These are phyloP conservation scores for Suhomyces taliae DNA, from an alignment of 1,139 yeast species.

Conservation along the genomic window DNA sequence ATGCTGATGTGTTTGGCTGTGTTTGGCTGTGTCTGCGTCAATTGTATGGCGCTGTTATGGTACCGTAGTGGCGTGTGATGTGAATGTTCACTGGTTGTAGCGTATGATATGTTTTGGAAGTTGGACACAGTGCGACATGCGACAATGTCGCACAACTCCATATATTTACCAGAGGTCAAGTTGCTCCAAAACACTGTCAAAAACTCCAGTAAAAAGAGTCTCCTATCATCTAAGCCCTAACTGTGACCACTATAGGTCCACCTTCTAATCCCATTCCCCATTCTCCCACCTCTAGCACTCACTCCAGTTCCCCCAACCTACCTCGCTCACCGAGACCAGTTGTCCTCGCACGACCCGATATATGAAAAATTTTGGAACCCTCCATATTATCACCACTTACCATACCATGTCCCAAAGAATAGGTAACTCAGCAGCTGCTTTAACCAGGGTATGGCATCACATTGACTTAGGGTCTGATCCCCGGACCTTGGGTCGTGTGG, in stretches of 20 bases:
- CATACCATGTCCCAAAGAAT: slow-evolving; percentile 54
- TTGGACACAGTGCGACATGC: neutral
- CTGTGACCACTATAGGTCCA: neutral
- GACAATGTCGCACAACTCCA: slow-evolving; percentile 3
- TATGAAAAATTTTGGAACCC: slow-evolving; percentile 5
- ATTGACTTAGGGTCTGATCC: slow-evolving; percentile 83
- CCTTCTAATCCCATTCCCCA: neutral
- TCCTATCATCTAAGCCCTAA: too few species aligned
- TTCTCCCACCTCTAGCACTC: too few species aligned
- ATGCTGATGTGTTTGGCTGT: too few species aligned
- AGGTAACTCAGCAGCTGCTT: slow-evolving; percentile 67
- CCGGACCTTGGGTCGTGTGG: slow-evolving; percentile 89
- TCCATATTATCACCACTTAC: neutral
- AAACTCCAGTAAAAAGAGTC: too few species aligned
- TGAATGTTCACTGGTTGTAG: neutral
- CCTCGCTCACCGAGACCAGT: neutral
- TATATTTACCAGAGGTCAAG: neutral
- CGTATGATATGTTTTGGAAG: neutral
- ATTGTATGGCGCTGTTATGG: neutral
- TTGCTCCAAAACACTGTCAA: too few species aligned
- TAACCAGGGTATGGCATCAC: slow-evolving; percentile 93
- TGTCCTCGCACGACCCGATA: slow-evolving; percentile 1
- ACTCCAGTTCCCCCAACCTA: neutral
- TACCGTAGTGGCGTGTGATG: neutral
- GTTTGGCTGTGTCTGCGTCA: neutral